Conservation (phyloP, 257 asterid species). For the Striga asiatica region DNA sequence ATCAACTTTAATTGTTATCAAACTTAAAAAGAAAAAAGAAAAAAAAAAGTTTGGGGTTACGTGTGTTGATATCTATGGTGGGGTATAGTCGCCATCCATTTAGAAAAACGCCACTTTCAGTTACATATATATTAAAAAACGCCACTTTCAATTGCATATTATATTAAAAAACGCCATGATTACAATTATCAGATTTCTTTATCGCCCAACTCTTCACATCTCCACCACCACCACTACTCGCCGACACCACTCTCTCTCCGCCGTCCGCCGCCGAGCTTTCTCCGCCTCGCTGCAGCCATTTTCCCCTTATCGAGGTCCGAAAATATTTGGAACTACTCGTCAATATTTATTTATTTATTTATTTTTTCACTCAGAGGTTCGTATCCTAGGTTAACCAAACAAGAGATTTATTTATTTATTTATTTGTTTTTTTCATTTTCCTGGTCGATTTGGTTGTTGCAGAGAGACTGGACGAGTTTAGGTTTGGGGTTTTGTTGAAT, state of each 20-base stretch:
- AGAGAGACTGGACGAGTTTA: constrained; percentile 24
- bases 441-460: constrained; percentile 22
- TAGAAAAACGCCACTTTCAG: too few relatives aligned
- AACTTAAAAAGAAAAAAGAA: too few relatives aligned
- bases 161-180: too few relatives aligned
- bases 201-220: constrained; percentile 6
- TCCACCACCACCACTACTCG: constrained; percentile 1
- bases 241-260: not conserved
- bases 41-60: too few relatives aligned
- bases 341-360: not conserved
- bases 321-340: not conserved
- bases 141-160: too few relatives aligned
- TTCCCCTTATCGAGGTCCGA: constrained; percentile 7
- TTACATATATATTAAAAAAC: too few relatives aligned
- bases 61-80: too few relatives aligned
- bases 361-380: not conserved
- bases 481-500: constrained; percentile 20
- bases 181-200: not conserved
- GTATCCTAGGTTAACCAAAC: too few relatives aligned
- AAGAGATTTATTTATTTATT: too few relatives aligned
- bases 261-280: constrained; percentile 11
- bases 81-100: too few relatives aligned
- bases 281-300: constrained; percentile 11
- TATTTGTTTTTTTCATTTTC: too few relatives aligned
- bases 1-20: too few relatives aligned